These are phyloP conservation scores for Coriaria nepalensis DNA, from an alignment of 306 rosid species.

Conservation along the genomic window DNA sequence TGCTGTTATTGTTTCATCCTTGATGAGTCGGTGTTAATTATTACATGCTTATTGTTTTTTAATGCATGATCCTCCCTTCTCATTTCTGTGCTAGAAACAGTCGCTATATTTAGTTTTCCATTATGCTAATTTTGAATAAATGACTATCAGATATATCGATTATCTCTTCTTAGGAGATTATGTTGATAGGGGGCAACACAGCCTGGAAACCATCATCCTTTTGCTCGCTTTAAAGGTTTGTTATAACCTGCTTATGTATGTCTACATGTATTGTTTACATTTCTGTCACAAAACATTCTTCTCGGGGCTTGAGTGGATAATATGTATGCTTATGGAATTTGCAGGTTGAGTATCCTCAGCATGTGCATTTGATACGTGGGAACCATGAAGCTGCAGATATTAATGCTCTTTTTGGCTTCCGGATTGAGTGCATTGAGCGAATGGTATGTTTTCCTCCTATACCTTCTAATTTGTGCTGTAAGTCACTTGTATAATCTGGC, in stretches of 20 bases:
- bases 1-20: too few relatives aligned
- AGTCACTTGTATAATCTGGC: constrained; percentile 6
- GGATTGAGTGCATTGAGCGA: constrained; percentile 95
- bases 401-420: constrained; percentile 97
- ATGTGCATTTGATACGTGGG: constrained; percentile 90
- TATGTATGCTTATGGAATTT: constrained; percentile 10
- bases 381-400: constrained; percentile 99
- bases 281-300: too few relatives aligned
- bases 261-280: not conserved
- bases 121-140: constrained; percentile 32
- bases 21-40: too few relatives aligned
- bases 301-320: too few relatives aligned
- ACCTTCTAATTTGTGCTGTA: constrained; percentile 1
- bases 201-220: constrained; percentile 89
- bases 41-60: too few relatives aligned
- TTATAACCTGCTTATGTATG: too few relatives aligned
- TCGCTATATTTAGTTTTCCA: not conserved
- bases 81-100: too few relatives aligned
- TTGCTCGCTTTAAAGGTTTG: constrained; percentile 88
- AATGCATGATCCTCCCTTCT: too few relatives aligned
- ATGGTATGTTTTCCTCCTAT: constrained; percentile 43
- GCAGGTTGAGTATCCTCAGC: constrained; percentile 85
- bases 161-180: constrained; percentile 98
- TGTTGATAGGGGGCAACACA: constrained; percentile 98
- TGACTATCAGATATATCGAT: constrained; percentile 84